Base-by-base conservation (phyloP, 768 basidiomycete species). In the Ramaria sp. region DNA sequence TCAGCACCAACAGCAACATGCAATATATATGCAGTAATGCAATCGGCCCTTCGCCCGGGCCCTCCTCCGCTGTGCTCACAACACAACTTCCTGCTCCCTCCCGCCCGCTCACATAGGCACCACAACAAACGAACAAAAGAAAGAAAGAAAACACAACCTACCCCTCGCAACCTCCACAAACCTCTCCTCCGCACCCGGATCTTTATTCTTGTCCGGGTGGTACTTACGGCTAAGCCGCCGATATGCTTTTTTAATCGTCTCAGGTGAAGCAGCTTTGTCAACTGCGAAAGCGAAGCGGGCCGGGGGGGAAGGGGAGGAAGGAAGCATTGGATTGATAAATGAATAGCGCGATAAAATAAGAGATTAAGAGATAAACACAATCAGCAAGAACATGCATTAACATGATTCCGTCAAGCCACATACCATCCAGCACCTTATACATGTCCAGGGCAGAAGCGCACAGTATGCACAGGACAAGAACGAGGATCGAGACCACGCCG, bases 121-220 rank as follows among this genome's bases (percentile, higher is more conserved):
- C n/a, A n/a, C n/a, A n/a, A n/a, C n/a, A n/a, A n/a, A n/a, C n/a
- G n/a, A n/a, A n/a, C n/a, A n/a, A n/a, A n/a, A n/a, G n/a, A n/a
- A n/a, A n/a, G n/a, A n/a, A n/a, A n/a, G n/a, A n/a, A n/a, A n/a
- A n/a, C n/a, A n/a, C n/a, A n/a, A 66, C 78, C 58, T 62, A 93
- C 93, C 92, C 62, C 85, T 81, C 18, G 92, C 86, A 63, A 96
- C 85, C 59, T 95, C 84, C 20, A 96, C 89, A 66, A 98, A 98
- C 64, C 77, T 85, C 53, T 79, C 79, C 63, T 92, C 85, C 12
- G 92, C 88, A 2, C 73, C 82, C 52, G 82, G 77, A 15, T 87
- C 88, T 62, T 84, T 85, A 69, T 94, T 96, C 74, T 95, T 96
- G 74, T 99, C 95, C 0, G 95, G 95, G 63, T 98, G 94, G 54